Base-by-base conservation (phyloP, 179 eudicot species). In the Beta lomatogona region DNA sequence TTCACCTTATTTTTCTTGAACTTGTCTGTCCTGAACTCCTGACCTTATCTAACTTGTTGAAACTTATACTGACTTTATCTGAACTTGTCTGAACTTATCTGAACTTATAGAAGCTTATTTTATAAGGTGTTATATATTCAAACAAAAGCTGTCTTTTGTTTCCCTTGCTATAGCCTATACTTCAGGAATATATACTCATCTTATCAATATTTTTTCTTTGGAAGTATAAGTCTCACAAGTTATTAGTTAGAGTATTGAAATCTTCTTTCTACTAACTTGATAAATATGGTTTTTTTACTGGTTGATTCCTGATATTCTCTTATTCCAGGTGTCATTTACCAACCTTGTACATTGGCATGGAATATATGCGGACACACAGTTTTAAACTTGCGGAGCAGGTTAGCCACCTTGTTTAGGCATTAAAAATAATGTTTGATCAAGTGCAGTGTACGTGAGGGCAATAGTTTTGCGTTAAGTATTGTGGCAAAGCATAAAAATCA, bases 311-410 rank as follows among this genome's bases (percentile, higher is more conserved):
- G 59, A 85, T 81, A 46, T 86, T 83, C 81, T 86, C 75, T 81
- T 89, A 70, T 88, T 89, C 71, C 91, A 97, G 99, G 94, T 97
- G 98, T 83, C 99, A 97, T 83, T 87, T 97, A 80, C 98, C 98
- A 71, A 86, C 94, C 83, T 87, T 97, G 81, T 97, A 93, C 84
- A 97, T 97, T 71, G 99, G 99, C 78, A 96, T 94, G 98, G 99
- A 94, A 82, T 91, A 95, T 86, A 95, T 93, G 98, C 92, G 97
- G 79, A 93, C 97, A 53, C 97, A 93, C 86, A 95, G 92, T 86
- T 93, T 91, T 70, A 95, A 95, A 89, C 97, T 95, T 83, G 97
- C 98, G 78, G 97, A 93, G 87, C 97, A 95, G 97, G 98, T 94
- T 44, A 70, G 83, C 63, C 54, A 76, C 73, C 58, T 19, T 83